Base-by-base conservation (phyloP, 768 basidiomycete genomes). In the Agrocybe chaxingu region DNA sequence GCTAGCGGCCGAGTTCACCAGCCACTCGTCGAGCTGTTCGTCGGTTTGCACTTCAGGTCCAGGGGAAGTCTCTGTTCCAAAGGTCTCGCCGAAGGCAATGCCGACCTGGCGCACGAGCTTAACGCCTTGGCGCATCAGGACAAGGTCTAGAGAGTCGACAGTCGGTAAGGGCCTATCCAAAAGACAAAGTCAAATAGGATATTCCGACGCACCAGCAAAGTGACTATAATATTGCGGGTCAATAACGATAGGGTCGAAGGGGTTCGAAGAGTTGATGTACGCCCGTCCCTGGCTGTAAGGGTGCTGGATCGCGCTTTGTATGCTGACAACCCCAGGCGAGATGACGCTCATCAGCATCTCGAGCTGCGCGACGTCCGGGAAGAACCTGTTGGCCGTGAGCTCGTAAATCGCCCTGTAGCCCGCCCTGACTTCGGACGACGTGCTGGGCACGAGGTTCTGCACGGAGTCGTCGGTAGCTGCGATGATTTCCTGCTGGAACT, bases 141-240 rank as follows among this genome's bases (percentile, higher is more conserved):
- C 55, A 24, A 72, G 45, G 57, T 84, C 81, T 72, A 50, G 24
- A n/a, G n/a, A 18, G 39, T 37, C 39, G 44, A 3, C 11, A 39
- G 10, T 10, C 39, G 30, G 31, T 39, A 18, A n/a, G 32, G 45
- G 7, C 18, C 7, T 8, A 35, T 33, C 24, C 24, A 29, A 41
- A 12, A 30, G 35, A 9, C 4, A 11, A 16, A 24, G 45, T 13
- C 4, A 33, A 9, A 13, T 24, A 29, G 42, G 2, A 19, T 34
- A 42, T 39, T 18, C 4, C 0, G 7, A 56, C 66, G 12, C 24
- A 75, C 75, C 79, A 31, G 78, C 76, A 8, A 70, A 64, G 58
- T 83, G 78, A n/a, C 77, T 71, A 42, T 83, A 76, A 66, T 87
- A 88, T 51, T 76, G 66, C 4, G 87, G 87, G 65, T 89, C 82